phyloP scores from a whole-genome alignment of 2,329 filamentous ascomycete species.

The Cladosporium sp. region DNA sequence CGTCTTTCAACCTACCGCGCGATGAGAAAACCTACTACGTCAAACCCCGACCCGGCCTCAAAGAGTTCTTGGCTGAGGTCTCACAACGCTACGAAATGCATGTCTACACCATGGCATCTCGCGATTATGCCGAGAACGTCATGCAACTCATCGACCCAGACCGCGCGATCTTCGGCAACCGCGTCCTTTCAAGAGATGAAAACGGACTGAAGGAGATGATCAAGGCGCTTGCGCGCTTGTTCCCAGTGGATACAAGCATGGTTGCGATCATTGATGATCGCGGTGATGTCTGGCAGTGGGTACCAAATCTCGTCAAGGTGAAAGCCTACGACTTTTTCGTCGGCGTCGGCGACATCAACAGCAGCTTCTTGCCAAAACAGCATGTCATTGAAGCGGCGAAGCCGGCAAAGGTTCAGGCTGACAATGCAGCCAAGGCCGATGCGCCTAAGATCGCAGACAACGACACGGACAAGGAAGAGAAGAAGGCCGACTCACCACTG shows the following conservation, averaged over 20 bases:
- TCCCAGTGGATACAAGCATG: constrained; percentile 98
- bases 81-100: constrained; percentile 88
- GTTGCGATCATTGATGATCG: constrained; percentile 98
- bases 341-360: constrained; percentile 97
- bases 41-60: constrained; percentile 87
- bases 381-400: constrained; percentile 43
- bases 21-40: constrained; percentile 94
- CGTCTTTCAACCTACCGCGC: constrained; percentile 83
- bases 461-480: constrained; percentile 20
- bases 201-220: constrained; percentile 82
- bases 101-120: constrained; percentile 98
- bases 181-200: constrained; percentile 94
- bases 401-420: constrained; percentile 8
- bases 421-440: constrained; percentile 2
- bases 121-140: constrained; percentile 91
- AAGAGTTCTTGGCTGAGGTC: constrained; percentile 75
- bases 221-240: constrained; percentile 86
- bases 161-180: constrained; percentile 84
- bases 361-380: constrained; percentile 87
- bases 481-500: constrained; percentile 19
- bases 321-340: constrained; percentile 97
- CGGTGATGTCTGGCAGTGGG: constrained; percentile 94
- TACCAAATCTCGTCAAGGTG: constrained; percentile 90
- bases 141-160: constrained; percentile 91
- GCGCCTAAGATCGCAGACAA: constrained; percentile 9